Percentiles rank a stretch among this genome's conserved stretches.
Evolutionary conservation across 805 yeast genomes (phyloP).

Genomic region (Aciculoconidium aculeatum): DNA sequence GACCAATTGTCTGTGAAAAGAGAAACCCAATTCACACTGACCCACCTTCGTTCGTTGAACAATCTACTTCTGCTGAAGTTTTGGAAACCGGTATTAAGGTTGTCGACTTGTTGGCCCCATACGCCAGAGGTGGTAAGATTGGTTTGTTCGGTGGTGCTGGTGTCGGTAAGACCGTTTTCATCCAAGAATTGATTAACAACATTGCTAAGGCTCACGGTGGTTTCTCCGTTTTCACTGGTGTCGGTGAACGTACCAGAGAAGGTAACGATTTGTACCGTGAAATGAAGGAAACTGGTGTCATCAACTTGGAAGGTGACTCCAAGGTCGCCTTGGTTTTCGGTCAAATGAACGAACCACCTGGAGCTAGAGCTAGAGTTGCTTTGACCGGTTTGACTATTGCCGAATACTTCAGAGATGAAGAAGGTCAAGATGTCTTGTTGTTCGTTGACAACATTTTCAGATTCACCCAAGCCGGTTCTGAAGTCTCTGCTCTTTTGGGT

Average conservation of each 20-base stretch:
- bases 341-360: conserved; percentile 99
- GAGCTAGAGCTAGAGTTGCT: conserved; percentile 99
- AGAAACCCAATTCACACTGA: conserved; percentile 99
- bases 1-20: conserved; percentile 89
- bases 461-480: conserved; percentile 99
- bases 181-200: conserved; percentile 99
- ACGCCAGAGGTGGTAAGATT: conserved; percentile 99
- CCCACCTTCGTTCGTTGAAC: conserved; percentile 94
- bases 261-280: conserved; percentile 99
- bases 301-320: conserved; percentile 98
- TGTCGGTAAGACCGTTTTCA: conserved; percentile 99
- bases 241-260: conserved; percentile 99
- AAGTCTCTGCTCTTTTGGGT: conserved; percentile 98
- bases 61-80: conserved; percentile 96
- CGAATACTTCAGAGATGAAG: conserved; percentile 99
- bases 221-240: conserved; percentile 99
- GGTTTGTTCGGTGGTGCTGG: conserved; percentile 99
- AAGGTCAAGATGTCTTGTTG: conserved; percentile 99
- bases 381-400: conserved; percentile 99
- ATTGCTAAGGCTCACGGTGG: conserved; percentile 99
- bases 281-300: conserved; percentile 99
- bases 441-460: conserved; percentile 99
- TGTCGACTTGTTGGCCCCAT: conserved; percentile 98
- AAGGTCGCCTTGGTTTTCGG: conserved; percentile 99
- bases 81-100: conserved; percentile 99